Conservation (phyloP, 73 alveolate species). For the Tetrahymena elliotti region DNA sequence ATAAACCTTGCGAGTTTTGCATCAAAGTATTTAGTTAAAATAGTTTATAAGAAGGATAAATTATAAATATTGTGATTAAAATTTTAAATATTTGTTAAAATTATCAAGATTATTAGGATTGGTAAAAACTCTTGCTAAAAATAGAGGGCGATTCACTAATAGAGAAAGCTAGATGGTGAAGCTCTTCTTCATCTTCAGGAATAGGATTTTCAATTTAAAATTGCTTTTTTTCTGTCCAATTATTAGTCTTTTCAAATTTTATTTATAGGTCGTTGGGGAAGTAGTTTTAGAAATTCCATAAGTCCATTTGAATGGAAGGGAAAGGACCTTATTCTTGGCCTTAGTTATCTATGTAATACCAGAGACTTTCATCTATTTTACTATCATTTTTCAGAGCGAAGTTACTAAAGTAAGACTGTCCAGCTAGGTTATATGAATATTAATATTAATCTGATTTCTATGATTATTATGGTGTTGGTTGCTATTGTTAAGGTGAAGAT, state of each 20-base stretch:
- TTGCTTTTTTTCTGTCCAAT: not conserved
- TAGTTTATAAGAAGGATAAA: not conserved
- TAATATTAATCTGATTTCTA: not conserved
- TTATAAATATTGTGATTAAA: not conserved
- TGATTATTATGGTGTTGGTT: not conserved
- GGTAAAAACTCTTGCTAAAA: not conserved
- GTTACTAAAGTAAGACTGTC: not conserved
- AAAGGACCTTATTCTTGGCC: not conserved
- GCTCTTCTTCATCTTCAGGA: not conserved
- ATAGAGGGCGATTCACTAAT: not conserved
- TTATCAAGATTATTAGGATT: not conserved
- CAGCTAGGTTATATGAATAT: not conserved
- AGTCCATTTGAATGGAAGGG: not conserved
- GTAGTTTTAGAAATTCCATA: not conserved
- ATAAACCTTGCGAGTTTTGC: not conserved
- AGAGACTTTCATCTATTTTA: not conserved
- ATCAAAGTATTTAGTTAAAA: too few species aligned
- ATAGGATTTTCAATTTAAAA: not conserved
- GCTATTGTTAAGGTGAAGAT: not conserved
- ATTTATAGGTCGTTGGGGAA: not conserved
- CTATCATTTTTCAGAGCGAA: not conserved
- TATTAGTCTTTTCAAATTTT: not conserved
- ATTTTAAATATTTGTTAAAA: too few species aligned
- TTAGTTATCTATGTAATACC: not conserved
- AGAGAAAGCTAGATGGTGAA: not conserved